Evolutionary conservation across 1,284 basidiomycete genomes (phyloP), one percentile per base, ranked within the genome.

Genomic region (Termitomyces sp.): DNA sequence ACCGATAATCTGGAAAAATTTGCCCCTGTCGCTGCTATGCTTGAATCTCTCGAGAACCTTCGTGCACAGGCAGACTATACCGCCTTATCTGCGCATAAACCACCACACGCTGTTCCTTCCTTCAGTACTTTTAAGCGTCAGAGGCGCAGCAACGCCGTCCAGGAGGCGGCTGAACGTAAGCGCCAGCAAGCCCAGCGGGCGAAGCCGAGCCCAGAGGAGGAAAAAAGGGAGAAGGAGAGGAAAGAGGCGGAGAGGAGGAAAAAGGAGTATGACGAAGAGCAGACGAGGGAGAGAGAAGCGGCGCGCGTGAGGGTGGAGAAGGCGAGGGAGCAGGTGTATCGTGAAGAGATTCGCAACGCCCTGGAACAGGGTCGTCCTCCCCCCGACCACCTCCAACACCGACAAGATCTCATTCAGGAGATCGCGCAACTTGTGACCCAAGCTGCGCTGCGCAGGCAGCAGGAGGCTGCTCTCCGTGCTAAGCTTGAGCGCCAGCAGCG

Each of bases 41-140:
- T 46, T 16, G 48, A 56, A 38, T 26, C 21, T 19, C 40, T 54
- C 7, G 49, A 51, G 26, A 14, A 38, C 13, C 24, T 39, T 14
- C 33, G 46, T 16, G 50, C 26, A 16, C 46, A 13, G 11, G 42
- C 18, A 14, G 50, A 53, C 21, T 49, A 53, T 42, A 41, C 33
- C 11, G 1, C 4, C 7, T 40, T 47, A 41, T 30, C 16, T 43
- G 34, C 49, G 26, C 47, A 49, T 10, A 33, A 33, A 13, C 35
- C 26, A 16, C 47, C 26, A 16, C 47, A 45, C 18, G 19, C 28
- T 14, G 34, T 30, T 3, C 51, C 40, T 24, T 40, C 52, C 1
- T 50, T 49, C n/a, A 55, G 48, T 26, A 39, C 54, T 34, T 47
- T 53, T 14, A 24, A 39, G n/a, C 47, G 49, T 13, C 18, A 43